These are phyloP conservation scores for Chaetothyriales sp. DNA, from an alignment of 2,329 filamentous ascomycete genomes.

Conservation along the genomic window DNA sequence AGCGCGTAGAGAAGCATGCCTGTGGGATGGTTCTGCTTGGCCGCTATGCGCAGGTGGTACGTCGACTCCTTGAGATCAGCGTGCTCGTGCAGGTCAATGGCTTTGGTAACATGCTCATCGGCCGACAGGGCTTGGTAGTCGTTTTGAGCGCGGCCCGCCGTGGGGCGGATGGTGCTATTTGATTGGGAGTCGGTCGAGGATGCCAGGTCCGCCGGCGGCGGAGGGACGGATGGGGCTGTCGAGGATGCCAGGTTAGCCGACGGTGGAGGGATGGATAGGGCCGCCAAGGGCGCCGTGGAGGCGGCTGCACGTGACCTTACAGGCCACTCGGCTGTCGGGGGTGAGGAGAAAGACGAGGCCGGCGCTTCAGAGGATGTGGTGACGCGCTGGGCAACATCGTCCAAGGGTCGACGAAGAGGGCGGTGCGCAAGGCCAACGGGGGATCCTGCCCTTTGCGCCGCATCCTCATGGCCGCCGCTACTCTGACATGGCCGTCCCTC, in stretches of 20 bases:
- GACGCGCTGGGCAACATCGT: neutral
- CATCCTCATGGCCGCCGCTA: slow-evolving; percentile 4
- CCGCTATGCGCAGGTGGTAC: slow-evolving; percentile 84
- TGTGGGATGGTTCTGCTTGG: slow-evolving; percentile 71
- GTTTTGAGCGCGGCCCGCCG: slow-evolving; percentile 19
- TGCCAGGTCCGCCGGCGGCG: slow-evolving; percentile 27
- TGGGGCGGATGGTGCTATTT: slow-evolving; percentile 48
- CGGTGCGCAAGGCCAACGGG: slow-evolving; percentile 5
- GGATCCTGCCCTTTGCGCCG: slow-evolving; percentile 6
- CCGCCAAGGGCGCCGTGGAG: slow-evolving; percentile 12
- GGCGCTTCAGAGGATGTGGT: neutral
- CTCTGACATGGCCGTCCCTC: slow-evolving; percentile 3
- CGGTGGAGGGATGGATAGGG: slow-evolving; percentile 6
- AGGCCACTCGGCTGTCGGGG: neutral
- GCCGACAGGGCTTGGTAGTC: slow-evolving; percentile 28
- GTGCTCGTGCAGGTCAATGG: slow-evolving; percentile 76
- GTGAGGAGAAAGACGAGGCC: slow-evolving; percentile 1
- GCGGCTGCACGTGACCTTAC: slow-evolving; percentile 8
- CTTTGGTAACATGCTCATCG: slow-evolving; percentile 81
- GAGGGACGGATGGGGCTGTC: slow-evolving; percentile 5
- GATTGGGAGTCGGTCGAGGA: slow-evolving; percentile 42
- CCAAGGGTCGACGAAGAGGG: slow-evolving; percentile 1
- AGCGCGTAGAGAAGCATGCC: slow-evolving; percentile 94
- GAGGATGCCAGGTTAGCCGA: slow-evolving; percentile 26
- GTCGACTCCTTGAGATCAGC: slow-evolving; percentile 86